These are phyloP conservation scores for Chlorella sp. DNA, from an alignment of 139 green algal species.

Conservation along the genomic window DNA sequence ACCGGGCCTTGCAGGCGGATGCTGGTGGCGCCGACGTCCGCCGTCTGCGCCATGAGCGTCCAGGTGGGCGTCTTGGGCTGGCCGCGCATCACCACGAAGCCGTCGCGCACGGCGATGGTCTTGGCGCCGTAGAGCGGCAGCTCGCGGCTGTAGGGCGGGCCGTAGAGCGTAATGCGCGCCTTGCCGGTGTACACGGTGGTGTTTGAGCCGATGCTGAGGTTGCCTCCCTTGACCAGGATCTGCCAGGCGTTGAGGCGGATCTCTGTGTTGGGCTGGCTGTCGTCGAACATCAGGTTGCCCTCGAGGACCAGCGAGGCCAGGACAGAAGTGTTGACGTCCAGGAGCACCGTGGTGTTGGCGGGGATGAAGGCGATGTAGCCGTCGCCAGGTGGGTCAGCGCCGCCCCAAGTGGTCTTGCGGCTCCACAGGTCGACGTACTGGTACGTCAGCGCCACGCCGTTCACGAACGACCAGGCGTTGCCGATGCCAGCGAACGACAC, in stretches of 20 bases:
- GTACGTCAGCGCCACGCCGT: not conserved
- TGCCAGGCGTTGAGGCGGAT: constrained; percentile 38
- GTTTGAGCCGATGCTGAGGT: constrained; percentile 38
- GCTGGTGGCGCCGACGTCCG: constrained; percentile 15
- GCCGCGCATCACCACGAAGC: constrained; percentile 46
- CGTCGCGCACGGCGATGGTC: constrained; percentile 46
- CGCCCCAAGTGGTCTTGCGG: constrained; percentile 50
- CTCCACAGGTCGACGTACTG: constrained; percentile 58
- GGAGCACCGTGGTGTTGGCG: constrained; percentile 27
- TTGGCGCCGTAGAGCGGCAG: constrained; percentile 67
- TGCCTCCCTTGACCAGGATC: constrained; percentile 52
- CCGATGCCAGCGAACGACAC: not conserved
- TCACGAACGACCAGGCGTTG: not conserved
- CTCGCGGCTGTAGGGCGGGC: constrained; percentile 31
- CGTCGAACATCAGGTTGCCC: constrained; percentile 51
- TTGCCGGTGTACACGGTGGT: constrained; percentile 29
- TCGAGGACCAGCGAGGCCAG: constrained; percentile 46
- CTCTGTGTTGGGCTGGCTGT: constrained; percentile 3
- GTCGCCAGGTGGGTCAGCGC: constrained; percentile 33
- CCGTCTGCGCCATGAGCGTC: constrained; percentile 41
- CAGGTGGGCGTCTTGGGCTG: constrained; percentile 48
- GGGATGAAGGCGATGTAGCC: constrained; percentile 41
- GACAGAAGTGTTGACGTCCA: constrained; percentile 50
- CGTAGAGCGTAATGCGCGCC: constrained; percentile 53
- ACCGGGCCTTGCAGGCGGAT: constrained; percentile 34